These are phyloP conservation scores for Mortierella sp. DNA, from an alignment of 371 early-diverging fungal genomes.

Conservation along the genomic window DNA sequence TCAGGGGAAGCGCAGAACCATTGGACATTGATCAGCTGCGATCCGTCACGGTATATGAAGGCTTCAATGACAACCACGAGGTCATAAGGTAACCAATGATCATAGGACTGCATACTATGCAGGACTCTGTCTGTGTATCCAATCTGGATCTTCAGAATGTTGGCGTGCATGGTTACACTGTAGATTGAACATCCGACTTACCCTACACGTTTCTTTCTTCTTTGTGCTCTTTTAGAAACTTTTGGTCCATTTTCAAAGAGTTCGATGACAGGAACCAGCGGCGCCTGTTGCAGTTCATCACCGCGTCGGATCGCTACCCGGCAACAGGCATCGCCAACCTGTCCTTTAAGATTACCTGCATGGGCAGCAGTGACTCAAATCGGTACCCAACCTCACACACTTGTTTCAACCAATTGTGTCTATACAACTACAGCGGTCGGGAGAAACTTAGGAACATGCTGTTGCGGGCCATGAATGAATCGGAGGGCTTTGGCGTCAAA, in stretches of 20 bases:
- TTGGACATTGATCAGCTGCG: slow-evolving; percentile 84
- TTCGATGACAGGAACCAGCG: slow-evolving; percentile 80
- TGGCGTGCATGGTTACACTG: too few species aligned
- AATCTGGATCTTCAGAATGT: too few species aligned
- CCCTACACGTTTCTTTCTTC: not conserved
- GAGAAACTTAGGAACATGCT: slow-evolving; percentile 87
- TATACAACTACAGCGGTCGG: slow-evolving; percentile 82
- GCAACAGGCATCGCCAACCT: slow-evolving; percentile 87
- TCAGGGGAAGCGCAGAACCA: slow-evolving; percentile 90
- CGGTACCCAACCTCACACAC: slow-evolving; percentile 95
- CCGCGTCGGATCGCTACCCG: slow-evolving; percentile 97
- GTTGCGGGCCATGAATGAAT: slow-evolving; percentile 83
- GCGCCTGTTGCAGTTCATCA: slow-evolving; percentile 91
- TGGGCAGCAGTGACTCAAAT: slow-evolving; percentile 78
- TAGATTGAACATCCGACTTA: slow-evolving; percentile 2
- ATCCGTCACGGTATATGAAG: slow-evolving; percentile 85
- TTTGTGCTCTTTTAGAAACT: slow-evolving; percentile 60
- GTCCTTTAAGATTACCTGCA: slow-evolving; percentile 79
- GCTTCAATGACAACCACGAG: slow-evolving; percentile 70
- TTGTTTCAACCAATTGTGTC: slow-evolving; percentile 95
- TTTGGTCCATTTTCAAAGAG: slow-evolving; percentile 90
- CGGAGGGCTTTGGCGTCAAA: slow-evolving; percentile 90
- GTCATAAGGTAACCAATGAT: slow-evolving; percentile 59
- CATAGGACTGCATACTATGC: too few species aligned
- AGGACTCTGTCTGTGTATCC: too few species aligned